Base-by-base conservation (phyloP, 208 protist genomes). In the Crithidia brevicula region DNA sequence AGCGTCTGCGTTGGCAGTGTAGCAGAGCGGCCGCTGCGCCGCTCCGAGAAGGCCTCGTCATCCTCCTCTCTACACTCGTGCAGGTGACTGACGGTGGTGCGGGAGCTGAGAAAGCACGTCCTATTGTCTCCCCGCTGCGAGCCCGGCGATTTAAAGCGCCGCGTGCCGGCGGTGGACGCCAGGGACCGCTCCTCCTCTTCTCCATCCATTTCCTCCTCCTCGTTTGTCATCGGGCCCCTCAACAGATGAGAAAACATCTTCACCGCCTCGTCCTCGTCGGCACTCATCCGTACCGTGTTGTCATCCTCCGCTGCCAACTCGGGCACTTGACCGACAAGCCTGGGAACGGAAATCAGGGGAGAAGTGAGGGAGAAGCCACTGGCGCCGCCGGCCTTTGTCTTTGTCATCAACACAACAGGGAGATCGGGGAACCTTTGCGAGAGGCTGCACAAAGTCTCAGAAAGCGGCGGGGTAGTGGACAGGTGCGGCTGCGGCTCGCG, bases 111-210 rank as follows among this genome's bases (percentile, higher is more conserved):
- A 20, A 25, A 28, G 30, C 18, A 52, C 43, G 58, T 50, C 43
- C 42, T 50, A 40, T 64, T 20, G 4, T 34, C 30, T 47, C 13
- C 34, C 18, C 27, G 8, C 4, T 52, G 56, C n/a, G 57, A 59
- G 15, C 13, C 20, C n/a, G 27, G 56, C 1, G 57, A 65, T 15
- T 13, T 20, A 30, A 65, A 59, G 4, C 20, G 15, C 5, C 10
- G 46, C 36, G 34, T 72, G 43, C 38, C 57, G 10, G 57, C 31
- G 2, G 42, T 57, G 10, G 66, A 64, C 22, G 57, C n/a, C 34
- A 50, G 20, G 1, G 57, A 59, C 22, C 20, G 27, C 27, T 65
- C 47, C 18, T 20, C 23, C 27, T 57, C 47, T n/a, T n/a, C n/a
- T n/a, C n/a, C n/a, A n/a, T n/a, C n/a, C n/a, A n/a, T n/a, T n/a